Conservation (phyloP, 768 basidiomycete species). For the Phaeotremella skinneri region DNA sequence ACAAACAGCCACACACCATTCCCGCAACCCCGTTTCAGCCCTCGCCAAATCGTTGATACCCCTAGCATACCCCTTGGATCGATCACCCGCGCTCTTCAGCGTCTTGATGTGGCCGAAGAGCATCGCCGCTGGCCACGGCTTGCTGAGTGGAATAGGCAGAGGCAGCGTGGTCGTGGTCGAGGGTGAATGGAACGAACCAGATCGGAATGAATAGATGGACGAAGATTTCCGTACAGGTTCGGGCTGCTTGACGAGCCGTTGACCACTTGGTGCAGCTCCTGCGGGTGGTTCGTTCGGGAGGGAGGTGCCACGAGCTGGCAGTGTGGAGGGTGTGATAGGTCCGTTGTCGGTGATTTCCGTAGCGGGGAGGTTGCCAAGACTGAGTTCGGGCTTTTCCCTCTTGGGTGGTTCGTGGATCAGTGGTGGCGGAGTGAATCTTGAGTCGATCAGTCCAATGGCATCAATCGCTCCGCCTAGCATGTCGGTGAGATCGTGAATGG, state of each 20-base stretch:
- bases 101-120: constrained; percentile 44
- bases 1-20: constrained; percentile 43
- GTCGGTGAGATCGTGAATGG: constrained; percentile 42
- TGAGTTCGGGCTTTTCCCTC: constrained; percentile 16
- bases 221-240: constrained; percentile 15
- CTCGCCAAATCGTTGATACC: constrained; percentile 43
- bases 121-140: constrained; percentile 50
- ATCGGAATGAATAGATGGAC: constrained; percentile 16
- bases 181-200: constrained; percentile 9
- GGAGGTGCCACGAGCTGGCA: constrained; percentile 18
- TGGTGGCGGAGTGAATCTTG: constrained; percentile 41
- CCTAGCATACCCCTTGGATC: constrained; percentile 46
- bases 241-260: constrained; percentile 10
- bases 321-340: constrained; percentile 21
- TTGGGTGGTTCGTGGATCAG: constrained; percentile 25
- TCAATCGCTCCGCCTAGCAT: constrained; percentile 47
- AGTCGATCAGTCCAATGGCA: constrained; percentile 43
- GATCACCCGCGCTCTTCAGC: constrained; percentile 43
- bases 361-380: constrained; percentile 6
- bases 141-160: constrained; percentile 3
- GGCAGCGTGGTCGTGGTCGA: constrained; percentile 5
- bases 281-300: constrained; percentile 8
- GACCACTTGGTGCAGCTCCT: not conserved
- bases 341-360: constrained; percentile 11
- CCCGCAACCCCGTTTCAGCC: constrained; percentile 43